Conservation (phyloP, 139 green algal species). For the Chlamydomonas schloesseri region DNA sequence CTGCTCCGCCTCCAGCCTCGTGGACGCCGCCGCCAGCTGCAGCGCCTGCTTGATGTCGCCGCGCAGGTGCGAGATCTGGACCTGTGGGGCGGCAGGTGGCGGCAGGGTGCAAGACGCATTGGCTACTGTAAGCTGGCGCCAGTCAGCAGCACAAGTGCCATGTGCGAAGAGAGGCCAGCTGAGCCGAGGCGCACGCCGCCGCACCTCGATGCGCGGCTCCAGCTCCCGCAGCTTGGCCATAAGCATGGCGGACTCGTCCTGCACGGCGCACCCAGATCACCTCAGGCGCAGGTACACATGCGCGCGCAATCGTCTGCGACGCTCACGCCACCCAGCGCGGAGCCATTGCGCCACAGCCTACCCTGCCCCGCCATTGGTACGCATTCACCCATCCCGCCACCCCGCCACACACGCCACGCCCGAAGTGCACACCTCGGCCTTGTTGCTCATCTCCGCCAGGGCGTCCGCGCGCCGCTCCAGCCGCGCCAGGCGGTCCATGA, state of each 20-base stretch:
- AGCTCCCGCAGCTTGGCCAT: constrained; percentile 28
- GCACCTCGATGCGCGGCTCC: constrained; percentile 36
- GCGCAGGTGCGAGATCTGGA: constrained; percentile 28
- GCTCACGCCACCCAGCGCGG: no score
- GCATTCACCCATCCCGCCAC: no score
- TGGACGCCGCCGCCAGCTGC: constrained; percentile 27
- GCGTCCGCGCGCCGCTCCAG: constrained; percentile 52
- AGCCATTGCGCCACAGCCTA: no score
- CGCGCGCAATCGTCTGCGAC: no score
- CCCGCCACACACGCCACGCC: no score
- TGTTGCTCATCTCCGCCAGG: constrained; percentile 15
- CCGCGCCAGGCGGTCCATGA: constrained; percentile 40
- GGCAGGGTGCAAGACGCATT: no score
- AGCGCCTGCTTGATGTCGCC: constrained; percentile 56
- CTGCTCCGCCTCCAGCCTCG: constrained; percentile 45
- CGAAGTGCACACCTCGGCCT: constrained; percentile 26
- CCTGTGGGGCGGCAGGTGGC: neutral
- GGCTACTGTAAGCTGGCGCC: no score
- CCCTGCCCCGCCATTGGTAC: no score
- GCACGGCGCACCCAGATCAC: neutral
- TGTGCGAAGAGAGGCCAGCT: no score
- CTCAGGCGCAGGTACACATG: neutral
- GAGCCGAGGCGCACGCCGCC: no score
- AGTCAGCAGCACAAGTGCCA: no score
- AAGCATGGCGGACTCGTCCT: constrained; percentile 17